Percentiles rank a stretch among this genome's conserved stretches.
phyloP scores from a whole-genome alignment of 140 eudicot species.

The Ambrosia hybrid region DNA sequence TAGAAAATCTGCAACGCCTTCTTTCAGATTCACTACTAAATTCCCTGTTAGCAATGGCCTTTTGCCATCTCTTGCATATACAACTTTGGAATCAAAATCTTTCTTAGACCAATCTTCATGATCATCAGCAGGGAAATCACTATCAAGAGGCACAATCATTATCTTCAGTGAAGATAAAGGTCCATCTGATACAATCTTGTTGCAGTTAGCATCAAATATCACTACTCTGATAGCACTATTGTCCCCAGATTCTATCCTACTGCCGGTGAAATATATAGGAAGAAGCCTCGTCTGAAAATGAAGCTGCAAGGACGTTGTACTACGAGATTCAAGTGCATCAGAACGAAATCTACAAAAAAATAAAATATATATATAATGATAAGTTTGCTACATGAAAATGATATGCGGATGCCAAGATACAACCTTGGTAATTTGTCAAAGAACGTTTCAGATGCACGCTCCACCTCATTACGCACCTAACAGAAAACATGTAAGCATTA shows the following conservation, averaged over 20 bases:
- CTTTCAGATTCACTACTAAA: constrained; percentile 36
- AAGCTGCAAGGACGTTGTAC: constrained; percentile 49
- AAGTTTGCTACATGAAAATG: neutral
- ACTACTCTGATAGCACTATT: constrained; percentile 39
- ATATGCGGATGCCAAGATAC: constrained; percentile 19
- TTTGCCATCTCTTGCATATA: constrained; percentile 70
- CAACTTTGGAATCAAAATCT: constrained; percentile 48
- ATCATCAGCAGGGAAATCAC: constrained; percentile 57
- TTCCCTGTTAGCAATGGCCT: constrained; percentile 80
- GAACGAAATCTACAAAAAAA: constrained; percentile 35
- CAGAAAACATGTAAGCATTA: constrained; percentile 9
- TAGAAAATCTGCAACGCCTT: constrained; percentile 60
- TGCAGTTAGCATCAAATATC: constrained; percentile 42
- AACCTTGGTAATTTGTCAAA: constrained; percentile 37
- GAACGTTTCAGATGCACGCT: constrained; percentile 15
- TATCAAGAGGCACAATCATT: constrained; percentile 57
- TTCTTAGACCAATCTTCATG: constrained; percentile 53
- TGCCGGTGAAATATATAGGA: constrained; percentile 58
- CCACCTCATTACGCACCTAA: constrained; percentile 55
- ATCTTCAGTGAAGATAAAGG: constrained; percentile 64
- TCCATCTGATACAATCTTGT: constrained; percentile 40
- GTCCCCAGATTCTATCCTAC: constrained; percentile 47
- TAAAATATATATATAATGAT: no score
- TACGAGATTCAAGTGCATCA: constrained; percentile 35
- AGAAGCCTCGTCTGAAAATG: constrained; percentile 47